These are phyloP conservation scores for Liquidambar formosana DNA, from an alignment of 164 flowering plant genomes.

Conservation along the genomic window DNA sequence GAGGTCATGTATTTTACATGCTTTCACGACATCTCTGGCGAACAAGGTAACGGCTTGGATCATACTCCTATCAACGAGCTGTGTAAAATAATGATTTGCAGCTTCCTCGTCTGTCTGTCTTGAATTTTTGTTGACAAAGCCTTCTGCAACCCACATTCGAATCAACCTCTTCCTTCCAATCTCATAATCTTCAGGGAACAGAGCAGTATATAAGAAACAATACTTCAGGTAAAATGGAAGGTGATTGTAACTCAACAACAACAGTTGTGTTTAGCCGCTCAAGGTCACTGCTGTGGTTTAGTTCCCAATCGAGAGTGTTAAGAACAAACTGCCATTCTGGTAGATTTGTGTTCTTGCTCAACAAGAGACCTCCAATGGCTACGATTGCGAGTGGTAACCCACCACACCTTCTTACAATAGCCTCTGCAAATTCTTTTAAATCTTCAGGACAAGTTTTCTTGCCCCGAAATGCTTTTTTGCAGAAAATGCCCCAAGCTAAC, in stretches of 20 bases:
- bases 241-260: conserved; percentile 14
- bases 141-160: conserved; percentile 17
- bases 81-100: conserved; percentile 6
- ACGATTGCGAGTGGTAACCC: conserved; percentile 14
- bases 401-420: conserved; percentile 9
- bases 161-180: conserved; percentile 13
- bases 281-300: conserved; percentile 6
- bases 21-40: conserved; percentile 15
- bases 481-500: conserved; percentile 18
- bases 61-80: conserved; percentile 12
- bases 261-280: conserved; percentile 1
- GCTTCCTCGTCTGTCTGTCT: conserved; percentile 6
- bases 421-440: conserved; percentile 9
- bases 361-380: conserved; percentile 14
- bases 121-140: neutral
- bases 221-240: conserved; percentile 11
- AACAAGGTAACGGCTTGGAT: conserved; percentile 4
- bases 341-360: neutral
- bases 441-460: conserved; percentile 16
- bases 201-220: conserved; percentile 5
- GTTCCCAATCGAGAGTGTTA: conserved; percentile 11
- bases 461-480: conserved; percentile 10
- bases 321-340: conserved; percentile 15
- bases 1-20: conserved; percentile 8
- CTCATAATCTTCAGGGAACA: conserved; percentile 9